Evolutionary conservation across 257 asterid genomes (phyloP).

Genomic region (Solanum lignicaule): DNA sequence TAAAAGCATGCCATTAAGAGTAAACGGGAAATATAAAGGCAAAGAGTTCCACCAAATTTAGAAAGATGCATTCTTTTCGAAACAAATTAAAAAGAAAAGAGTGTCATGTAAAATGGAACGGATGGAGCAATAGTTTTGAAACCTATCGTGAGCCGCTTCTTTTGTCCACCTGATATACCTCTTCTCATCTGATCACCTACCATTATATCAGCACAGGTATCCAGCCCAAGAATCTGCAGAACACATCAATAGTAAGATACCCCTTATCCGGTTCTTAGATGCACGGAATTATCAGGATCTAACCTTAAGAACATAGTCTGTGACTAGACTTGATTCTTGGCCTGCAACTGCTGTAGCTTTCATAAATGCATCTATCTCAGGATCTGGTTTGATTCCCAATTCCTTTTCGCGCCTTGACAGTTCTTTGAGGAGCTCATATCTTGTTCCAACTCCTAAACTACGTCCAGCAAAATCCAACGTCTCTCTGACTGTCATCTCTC

Average conservation of each 20-base stretch:
- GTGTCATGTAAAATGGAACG: neutral
- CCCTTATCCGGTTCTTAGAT: neutral
- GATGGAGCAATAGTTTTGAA: neutral
- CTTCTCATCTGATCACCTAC: slow-evolving; percentile 91
- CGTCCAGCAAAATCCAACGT: slow-evolving; percentile 78
- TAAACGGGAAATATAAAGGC: neutral
- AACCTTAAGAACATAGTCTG: slow-evolving; percentile 87
- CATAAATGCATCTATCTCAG: slow-evolving; percentile 89
- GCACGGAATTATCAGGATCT: slow-evolving; percentile 1
- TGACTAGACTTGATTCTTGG: slow-evolving; percentile 78
- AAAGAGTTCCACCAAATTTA: neutral
- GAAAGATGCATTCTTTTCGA: neutral
- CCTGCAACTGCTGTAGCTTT: slow-evolving; percentile 83
- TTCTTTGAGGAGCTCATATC: slow-evolving; percentile 78
- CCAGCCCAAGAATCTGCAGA: slow-evolving; percentile 86
- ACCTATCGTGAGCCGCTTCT: slow-evolving; percentile 93
- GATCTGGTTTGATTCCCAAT: slow-evolving; percentile 75
- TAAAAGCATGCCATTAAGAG: neutral
- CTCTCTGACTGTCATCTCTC: slow-evolving; percentile 93
- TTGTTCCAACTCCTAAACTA: slow-evolving; percentile 85
- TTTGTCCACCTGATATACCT: slow-evolving; percentile 96
- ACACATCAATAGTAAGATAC: neutral
- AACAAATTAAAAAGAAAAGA: neutral
- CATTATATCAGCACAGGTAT: slow-evolving; percentile 81
- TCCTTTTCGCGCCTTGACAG: slow-evolving; percentile 69